Evolutionary conservation across 139 green algal species (phyloP).

Genomic region (Monoraphidium neglectum): DNA sequence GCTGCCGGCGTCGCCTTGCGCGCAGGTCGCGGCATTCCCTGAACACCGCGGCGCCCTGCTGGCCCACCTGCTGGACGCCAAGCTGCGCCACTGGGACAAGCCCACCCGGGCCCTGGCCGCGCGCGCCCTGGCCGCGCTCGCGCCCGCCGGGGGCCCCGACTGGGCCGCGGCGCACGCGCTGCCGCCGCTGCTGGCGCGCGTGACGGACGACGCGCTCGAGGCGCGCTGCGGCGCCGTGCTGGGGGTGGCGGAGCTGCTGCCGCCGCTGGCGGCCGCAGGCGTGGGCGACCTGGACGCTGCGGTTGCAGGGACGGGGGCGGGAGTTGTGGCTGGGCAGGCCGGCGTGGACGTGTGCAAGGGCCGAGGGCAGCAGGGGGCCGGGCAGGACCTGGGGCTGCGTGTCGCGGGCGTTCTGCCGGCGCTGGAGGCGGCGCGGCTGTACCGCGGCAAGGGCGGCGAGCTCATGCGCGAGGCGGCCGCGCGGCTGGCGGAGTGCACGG

Average conservation of each 20-base stretch:
- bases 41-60: conserved; percentile 71
- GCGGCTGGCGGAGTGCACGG: conserved; percentile 48
- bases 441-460: conserved; percentile 90
- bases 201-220: conserved; percentile 53
- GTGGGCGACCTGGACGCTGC: too few relatives aligned
- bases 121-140: conserved; percentile 70
- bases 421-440: conserved; percentile 64
- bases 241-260: conserved; percentile 75
- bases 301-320: too few relatives aligned
- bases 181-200: conserved; percentile 27
- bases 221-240: conserved; percentile 82
- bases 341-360: too few relatives aligned
- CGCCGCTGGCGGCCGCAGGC: conserved; percentile 50
- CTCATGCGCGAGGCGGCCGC: conserved; percentile 84
- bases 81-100: conserved; percentile 94
- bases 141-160: conserved; percentile 34
- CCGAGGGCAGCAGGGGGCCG: conserved; percentile 59
- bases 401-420: conserved; percentile 72
- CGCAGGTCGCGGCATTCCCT: conserved; percentile 47
- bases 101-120: conserved; percentile 80
- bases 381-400: conserved; percentile 75
- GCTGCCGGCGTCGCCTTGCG: background rate
- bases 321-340: too few relatives aligned
- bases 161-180: conserved; percentile 27
- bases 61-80: conserved; percentile 77